Evolutionary conservation across 2,329 filamentous ascomycete species (phyloP).

Genomic region (Colletotrichum godetiae): DNA sequence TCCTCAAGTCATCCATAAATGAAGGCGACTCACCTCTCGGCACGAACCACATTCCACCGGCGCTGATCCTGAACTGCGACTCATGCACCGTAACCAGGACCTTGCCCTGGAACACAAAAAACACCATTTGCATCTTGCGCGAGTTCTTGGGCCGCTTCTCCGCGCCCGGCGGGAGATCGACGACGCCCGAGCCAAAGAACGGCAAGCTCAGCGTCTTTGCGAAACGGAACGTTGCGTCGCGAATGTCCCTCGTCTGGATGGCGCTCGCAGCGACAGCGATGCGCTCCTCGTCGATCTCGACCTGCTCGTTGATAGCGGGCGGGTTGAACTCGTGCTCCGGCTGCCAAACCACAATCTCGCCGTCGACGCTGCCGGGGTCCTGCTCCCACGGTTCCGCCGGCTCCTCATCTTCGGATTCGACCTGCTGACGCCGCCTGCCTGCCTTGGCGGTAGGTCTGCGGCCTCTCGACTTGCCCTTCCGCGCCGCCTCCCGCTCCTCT

Average conservation of each 20-base stretch:
- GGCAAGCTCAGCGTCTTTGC: slow-evolving; percentile 86
- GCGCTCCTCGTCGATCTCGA: slow-evolving; percentile 65
- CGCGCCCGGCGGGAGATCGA: slow-evolving; percentile 86
- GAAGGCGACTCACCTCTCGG: slow-evolving; percentile 79
- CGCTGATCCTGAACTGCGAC: slow-evolving; percentile 82
- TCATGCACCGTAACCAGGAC: slow-evolving; percentile 84
- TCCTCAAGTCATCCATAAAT: not conserved
- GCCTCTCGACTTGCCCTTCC: slow-evolving; percentile 40
- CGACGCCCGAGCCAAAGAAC: slow-evolving; percentile 90
- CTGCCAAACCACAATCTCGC: slow-evolving; percentile 74
- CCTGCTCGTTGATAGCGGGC: slow-evolving; percentile 60
- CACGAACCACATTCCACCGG: slow-evolving; percentile 93
- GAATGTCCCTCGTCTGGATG: slow-evolving; percentile 68
- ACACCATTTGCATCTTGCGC: slow-evolving; percentile 96
- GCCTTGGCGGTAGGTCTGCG: slow-evolving; percentile 41
- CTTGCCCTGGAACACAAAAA: slow-evolving; percentile 87
- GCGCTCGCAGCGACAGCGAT: slow-evolving; percentile 67
- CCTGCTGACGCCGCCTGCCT: slow-evolving; percentile 46
- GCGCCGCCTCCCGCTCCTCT: slow-evolving; percentile 49
- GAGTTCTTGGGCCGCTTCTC: slow-evolving; percentile 93
- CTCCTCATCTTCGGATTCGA: slow-evolving; percentile 61
- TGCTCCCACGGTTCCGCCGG: slow-evolving; percentile 78
- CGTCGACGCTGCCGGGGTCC: slow-evolving; percentile 71
- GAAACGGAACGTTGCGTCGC: slow-evolving; percentile 82
- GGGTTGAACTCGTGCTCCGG: slow-evolving; percentile 65